phyloP scores from a whole-genome alignment of 2,329 filamentous ascomycete species.

The Plectosphaerella sp. region DNA sequence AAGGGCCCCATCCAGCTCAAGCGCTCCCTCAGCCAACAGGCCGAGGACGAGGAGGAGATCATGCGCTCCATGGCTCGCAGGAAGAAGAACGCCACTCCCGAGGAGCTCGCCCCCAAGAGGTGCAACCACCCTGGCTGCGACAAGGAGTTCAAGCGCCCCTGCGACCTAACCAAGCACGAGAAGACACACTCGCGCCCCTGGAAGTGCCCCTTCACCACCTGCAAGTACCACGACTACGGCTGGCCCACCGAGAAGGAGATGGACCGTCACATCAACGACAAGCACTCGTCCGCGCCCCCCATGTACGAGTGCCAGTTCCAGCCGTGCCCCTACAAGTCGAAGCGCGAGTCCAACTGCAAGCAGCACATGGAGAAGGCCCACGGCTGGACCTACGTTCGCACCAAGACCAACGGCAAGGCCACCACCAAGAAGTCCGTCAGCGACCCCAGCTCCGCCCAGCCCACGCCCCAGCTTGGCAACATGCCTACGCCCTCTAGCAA shows the following conservation, averaged over 20 bases:
- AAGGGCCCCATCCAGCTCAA: constrained; percentile 53
- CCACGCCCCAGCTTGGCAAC: constrained; percentile 56
- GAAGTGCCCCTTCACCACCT: constrained; percentile 79
- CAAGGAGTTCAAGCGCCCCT: constrained; percentile 95
- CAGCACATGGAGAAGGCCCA: constrained; percentile 99
- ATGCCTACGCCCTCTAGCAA: constrained; percentile 60
- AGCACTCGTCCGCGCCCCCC: constrained; percentile 75
- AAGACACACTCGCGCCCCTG: constrained; percentile 96
- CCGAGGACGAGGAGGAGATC: constrained; percentile 75
- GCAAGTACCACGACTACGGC: constrained; percentile 86
- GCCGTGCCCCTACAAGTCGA: constrained; percentile 88
- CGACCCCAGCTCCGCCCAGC: constrained; percentile 41
- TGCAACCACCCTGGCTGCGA: constrained; percentile 73
- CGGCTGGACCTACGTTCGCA: constrained; percentile 83
- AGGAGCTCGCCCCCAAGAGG: constrained; percentile 75
- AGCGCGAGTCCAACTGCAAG: constrained; percentile 95
- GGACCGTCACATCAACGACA: constrained; percentile 93
- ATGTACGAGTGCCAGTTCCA: constrained; percentile 81
- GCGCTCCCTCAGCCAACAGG: constrained; percentile 63
- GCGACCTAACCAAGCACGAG: constrained; percentile 95
- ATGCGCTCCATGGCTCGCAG: constrained; percentile 91
- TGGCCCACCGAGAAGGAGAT: constrained; percentile 98
- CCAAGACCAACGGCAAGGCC: constrained; percentile 73
- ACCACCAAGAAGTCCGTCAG: constrained; percentile 46
- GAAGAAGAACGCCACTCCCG: constrained; percentile 86